Percentiles rank a stretch among this genome's conserved stretches.
phyloP scores from a whole-genome alignment of 2,329 filamentous ascomycete genomes.

The Sporothrix phasma region DNA sequence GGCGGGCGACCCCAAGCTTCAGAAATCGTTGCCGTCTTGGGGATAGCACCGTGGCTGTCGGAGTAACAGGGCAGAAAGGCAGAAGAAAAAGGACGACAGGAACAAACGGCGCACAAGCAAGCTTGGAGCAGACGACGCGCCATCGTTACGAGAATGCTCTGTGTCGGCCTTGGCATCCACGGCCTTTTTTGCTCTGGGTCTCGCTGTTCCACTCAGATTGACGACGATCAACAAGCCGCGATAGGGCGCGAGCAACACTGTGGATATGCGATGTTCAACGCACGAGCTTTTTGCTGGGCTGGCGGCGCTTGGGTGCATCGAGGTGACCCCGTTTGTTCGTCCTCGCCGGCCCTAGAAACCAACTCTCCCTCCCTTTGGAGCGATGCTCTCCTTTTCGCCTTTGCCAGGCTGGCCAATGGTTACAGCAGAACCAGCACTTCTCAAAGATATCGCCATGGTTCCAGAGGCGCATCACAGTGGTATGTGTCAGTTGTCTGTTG shows the following conservation, averaged over 20 bases:
- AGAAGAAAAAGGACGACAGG: background rate
- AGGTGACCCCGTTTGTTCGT: background rate
- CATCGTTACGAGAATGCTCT: constrained; percentile 1
- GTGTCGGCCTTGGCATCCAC: constrained; percentile 2
- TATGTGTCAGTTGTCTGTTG: background rate
- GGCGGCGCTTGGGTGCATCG: background rate
- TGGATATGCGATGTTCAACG: background rate
- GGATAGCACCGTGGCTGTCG: constrained; percentile 10
- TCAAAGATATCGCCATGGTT: background rate
- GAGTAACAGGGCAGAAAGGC: background rate
- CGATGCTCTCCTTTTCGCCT: background rate
- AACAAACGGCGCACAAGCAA: background rate
- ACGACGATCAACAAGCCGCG: background rate
- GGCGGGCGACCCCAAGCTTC: constrained; percentile 10
- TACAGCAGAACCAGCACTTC: background rate
- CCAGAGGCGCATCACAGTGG: too few relatives aligned
- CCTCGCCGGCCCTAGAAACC: background rate
- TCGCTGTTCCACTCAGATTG: too few relatives aligned
- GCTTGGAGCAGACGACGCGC: background rate
- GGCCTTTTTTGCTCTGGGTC: background rate
- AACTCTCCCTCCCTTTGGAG: background rate
- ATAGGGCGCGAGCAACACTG: background rate
- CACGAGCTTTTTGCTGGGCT: background rate
- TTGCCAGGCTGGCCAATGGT: background rate
- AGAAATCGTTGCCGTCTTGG: constrained; percentile 12